These are phyloP conservation scores for Uncinocarpus reesii DNA, from an alignment of 2,329 filamentous ascomycete genomes.

Conservation along the genomic window DNA sequence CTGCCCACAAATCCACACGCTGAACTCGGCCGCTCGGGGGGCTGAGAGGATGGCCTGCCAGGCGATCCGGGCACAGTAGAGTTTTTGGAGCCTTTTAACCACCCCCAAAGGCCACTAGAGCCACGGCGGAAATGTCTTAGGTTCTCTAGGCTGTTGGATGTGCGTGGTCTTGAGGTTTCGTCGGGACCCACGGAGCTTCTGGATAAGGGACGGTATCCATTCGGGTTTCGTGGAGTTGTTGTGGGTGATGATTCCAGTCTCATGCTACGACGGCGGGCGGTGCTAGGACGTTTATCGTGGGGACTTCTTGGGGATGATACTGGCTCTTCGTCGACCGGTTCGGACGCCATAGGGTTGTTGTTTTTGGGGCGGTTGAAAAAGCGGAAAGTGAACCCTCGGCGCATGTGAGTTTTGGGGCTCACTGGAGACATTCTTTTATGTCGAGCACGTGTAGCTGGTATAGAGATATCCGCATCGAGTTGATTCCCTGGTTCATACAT, in stretches of 20 bases:
- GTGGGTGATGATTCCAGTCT: neutral
- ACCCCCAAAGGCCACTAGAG: constrained; percentile 32
- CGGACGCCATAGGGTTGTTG: neutral
- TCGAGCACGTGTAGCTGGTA: neutral
- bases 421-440: neutral
- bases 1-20: neutral
- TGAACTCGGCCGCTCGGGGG: neutral
- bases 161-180: constrained; percentile 1
- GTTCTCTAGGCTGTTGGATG: constrained; percentile 19
- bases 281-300: neutral
- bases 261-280: constrained; percentile 3
- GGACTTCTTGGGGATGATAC: neutral
- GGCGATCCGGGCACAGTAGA: neutral
- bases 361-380: constrained; percentile 3
- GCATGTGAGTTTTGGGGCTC: neutral
- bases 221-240: neutral
- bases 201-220: neutral
- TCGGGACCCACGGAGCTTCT: neutral
- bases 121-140: constrained; percentile 30
- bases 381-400: neutral
- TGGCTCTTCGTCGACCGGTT: neutral
- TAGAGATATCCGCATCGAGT: neutral
- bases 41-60: neutral
- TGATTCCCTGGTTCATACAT: neutral
- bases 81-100: constrained; percentile 28